Evolutionary conservation across 2,329 filamentous ascomycete genomes (phyloP), one percentile per base, ranked within the genome.

Genomic region (Ascochyta fabae): DNA sequence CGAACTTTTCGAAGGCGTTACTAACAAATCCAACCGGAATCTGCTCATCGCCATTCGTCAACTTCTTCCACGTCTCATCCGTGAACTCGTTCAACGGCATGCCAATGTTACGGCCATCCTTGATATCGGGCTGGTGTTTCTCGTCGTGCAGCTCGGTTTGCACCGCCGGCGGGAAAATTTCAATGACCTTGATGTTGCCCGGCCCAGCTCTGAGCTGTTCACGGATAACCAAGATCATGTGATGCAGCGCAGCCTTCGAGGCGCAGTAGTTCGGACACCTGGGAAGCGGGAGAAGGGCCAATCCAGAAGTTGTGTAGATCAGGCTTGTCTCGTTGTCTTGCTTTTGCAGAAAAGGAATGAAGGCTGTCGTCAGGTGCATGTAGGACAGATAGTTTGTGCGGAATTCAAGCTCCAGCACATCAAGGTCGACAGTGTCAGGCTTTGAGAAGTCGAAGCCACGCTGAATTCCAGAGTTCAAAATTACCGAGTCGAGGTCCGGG

Each of bases 141-240:
- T 75, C 75, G 55, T 85, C 82, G 56, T 84, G 83, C 24, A 85
- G 68, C 65, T 85, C 83, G 0, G 82, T 85, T 71, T 85, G 83
- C 33, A 85, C 82, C 0, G 81, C 80, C 0, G 83, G 83, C 3
- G 83, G 83, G 51, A 80, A 82, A 9, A 85, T 74, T 66, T 85
- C 83, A 34, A 84, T 72, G n/a, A 85, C 77, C 56, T 82, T 82
- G 63, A 84, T 75, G 42, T 81, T 78, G 4, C 76, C 77, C 0
- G 74, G 69, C 1, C 74, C 76, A 5, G 77, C 76, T 40, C 76
- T 76, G 31, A 86, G 60, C 64, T 85, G 82, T 56, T 81, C 77
- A 1, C 83, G 78, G 31, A 85, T 72, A 6, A 75, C 76, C 5
- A 85, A 73, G 22, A 84, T 76, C 69, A 81, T 83, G 58, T 83